phyloP scores from a whole-genome alignment of 208 protist genomes.

The Wallacemonas rigidus region DNA sequence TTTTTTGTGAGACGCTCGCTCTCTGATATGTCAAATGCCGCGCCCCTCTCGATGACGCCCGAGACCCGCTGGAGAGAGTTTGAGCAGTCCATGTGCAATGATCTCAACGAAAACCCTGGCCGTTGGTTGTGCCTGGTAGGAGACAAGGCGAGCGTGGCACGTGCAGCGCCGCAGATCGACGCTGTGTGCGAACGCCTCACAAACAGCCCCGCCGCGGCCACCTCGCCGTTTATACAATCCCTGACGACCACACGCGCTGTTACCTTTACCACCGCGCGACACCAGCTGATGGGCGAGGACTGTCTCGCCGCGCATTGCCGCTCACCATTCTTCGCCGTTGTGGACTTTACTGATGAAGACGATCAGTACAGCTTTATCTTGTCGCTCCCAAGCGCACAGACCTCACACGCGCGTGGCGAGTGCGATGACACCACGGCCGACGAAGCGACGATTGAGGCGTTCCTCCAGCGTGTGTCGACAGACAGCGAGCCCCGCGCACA shows the following conservation, averaged over 20 bases:
- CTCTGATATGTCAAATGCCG: neutral
- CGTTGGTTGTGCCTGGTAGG: constrained; percentile 25
- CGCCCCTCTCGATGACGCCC: neutral
- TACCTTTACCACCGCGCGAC: constrained; percentile 25
- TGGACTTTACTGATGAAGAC: constrained; percentile 41
- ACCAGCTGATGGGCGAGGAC: constrained; percentile 25
- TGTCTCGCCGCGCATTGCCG: constrained; percentile 43
- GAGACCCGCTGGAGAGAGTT: constrained; percentile 25
- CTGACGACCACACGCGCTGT: constrained; percentile 2
- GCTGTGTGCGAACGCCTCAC: constrained; percentile 13
- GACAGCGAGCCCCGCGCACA: constrained; percentile 33
- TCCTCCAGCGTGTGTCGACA: constrained; percentile 30
- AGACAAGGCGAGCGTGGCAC: neutral
- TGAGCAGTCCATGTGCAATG: constrained; percentile 12
- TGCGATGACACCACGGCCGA: neutral
- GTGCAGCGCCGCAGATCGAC: constrained; percentile 9
- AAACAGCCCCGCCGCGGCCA: neutral
- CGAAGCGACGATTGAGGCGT: constrained; percentile 19
- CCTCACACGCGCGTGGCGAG: neutral
- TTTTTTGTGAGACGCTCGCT: neutral
- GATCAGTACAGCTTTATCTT: constrained; percentile 35
- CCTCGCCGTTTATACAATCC: neutral
- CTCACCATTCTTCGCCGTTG: constrained; percentile 33
- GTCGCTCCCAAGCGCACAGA: neutral
- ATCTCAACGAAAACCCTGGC: constrained; percentile 19